These are phyloP conservation scores for Neofusicoccum laricinum DNA, from an alignment of 2,329 filamentous ascomycete genomes.

Conservation along the genomic window DNA sequence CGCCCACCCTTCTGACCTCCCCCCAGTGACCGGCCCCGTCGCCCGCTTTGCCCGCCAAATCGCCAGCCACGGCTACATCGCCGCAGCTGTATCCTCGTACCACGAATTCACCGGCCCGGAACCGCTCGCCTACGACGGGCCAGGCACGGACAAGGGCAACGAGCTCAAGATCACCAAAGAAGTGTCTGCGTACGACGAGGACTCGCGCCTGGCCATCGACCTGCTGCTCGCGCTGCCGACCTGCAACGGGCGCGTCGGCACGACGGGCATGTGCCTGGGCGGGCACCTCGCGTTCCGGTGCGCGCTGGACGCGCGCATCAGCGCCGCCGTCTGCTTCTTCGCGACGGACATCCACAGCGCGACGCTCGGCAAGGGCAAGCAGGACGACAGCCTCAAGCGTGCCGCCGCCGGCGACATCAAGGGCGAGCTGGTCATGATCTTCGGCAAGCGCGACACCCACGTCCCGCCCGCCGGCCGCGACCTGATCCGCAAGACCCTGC, in stretches of 20 bases:
- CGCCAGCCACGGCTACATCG: slow-evolving; percentile 88
- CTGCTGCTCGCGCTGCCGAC: slow-evolving; percentile 40
- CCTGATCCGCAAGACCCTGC: slow-evolving; percentile 76
- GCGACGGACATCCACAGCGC: slow-evolving; percentile 84
- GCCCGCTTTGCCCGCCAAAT: slow-evolving; percentile 88
- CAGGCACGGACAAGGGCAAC: slow-evolving; percentile 85
- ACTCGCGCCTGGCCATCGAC: slow-evolving; percentile 45
- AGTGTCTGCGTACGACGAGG: slow-evolving; percentile 75
- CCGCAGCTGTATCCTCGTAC: slow-evolving; percentile 85
- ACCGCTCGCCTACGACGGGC: slow-evolving; percentile 78
- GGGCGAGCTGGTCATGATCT: slow-evolving; percentile 83
- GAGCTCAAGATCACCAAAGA: slow-evolving; percentile 83
- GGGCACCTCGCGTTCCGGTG: slow-evolving; percentile 77
- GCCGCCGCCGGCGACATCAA: slow-evolving; percentile 60
- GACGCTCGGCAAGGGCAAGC: slow-evolving; percentile 67
- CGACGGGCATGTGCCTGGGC: slow-evolving; percentile 89
- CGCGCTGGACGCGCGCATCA: slow-evolving; percentile 72
- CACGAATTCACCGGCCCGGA: slow-evolving; percentile 90
- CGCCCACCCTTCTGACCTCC: neutral
- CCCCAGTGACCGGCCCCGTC: slow-evolving; percentile 84
- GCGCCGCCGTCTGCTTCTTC: slow-evolving; percentile 81
- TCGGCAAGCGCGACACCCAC: slow-evolving; percentile 87
- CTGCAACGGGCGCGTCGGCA: slow-evolving; percentile 73
- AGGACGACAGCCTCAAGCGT: slow-evolving; percentile 60
- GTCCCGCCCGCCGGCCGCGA: slow-evolving; percentile 80